Percentiles rank a stretch among this genome's conserved stretches.
Evolutionary conservation across 2,329 filamentous ascomycete species (phyloP).

Genomic region (Xylaria sp.): DNA sequence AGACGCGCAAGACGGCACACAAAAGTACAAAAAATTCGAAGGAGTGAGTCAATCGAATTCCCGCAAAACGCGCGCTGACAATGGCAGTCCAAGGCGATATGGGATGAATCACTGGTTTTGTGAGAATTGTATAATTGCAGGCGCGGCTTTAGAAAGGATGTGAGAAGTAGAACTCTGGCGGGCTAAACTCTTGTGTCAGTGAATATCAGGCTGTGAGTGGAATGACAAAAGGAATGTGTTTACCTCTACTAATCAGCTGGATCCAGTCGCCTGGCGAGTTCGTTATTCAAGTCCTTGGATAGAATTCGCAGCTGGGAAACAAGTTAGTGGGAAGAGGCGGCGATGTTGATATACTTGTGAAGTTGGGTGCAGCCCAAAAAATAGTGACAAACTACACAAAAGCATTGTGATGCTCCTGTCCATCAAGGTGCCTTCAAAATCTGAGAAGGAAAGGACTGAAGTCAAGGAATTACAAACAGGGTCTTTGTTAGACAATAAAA

Average conservation of each 20-base stretch:
- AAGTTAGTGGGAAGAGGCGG: not conserved
- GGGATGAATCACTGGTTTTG: not conserved
- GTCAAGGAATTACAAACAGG: not conserved
- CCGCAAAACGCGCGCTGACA: too few species aligned
- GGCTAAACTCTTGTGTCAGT: not conserved
- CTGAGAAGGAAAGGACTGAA: not conserved
- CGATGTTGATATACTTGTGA: not conserved
- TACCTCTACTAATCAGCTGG: not conserved
- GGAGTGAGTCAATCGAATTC: too few species aligned
- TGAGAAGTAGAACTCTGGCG: not conserved
- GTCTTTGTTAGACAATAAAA: not conserved
- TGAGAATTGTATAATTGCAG: not conserved
- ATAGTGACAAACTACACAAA: not conserved
- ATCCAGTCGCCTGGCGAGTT: not conserved
- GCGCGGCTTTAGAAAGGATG: not conserved
- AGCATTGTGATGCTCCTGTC: not conserved
- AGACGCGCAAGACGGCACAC: not conserved
- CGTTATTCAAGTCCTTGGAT: not conserved
- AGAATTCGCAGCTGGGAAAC: not conserved
- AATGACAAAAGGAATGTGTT: not conserved
- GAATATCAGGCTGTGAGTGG: not conserved
- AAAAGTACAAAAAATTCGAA: too few species aligned
- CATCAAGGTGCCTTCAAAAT: not conserved
- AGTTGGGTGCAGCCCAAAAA: not conserved
- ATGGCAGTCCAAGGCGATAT: too few species aligned